Evolutionary conservation across 768 basidiomycete species (phyloP), one percentile per base, ranked within the genome.

Genomic region (Russula sp.): DNA sequence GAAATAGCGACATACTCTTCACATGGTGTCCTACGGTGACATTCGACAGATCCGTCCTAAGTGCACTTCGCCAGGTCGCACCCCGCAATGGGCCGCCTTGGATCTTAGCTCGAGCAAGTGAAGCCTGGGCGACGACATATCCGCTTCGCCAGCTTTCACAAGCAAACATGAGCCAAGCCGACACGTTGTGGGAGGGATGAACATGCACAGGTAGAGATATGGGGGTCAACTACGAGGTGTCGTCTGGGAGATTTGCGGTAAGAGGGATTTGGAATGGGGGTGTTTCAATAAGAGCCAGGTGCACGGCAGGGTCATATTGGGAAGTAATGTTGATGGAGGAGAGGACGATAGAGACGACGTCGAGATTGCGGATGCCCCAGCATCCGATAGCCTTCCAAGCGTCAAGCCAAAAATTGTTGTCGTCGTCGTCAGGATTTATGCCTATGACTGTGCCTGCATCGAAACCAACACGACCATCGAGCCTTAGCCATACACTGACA

Each of bases 341-440:
- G 57, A 86, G 73, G 58, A 79, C 74, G 47, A 87, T 78, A 5
- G 88, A 79, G 13, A 88, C 81, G 14, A 73, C 76, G 64, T 82
- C 81, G 57, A 92, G 68, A 13, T 71, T 73, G 39, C 77, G 77
- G 35, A 91, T 79, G 6, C 87, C 82, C 80, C 87, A 85, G 39
- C 87, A 78, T 3, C 88, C 89, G 18, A 90, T 61, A 2, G 80
- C 75, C 73, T 87, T 90, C 85, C 85, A 87, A 35, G 83, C 62
- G 50, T 73, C 73, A n/a, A 70, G 65, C 51, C 84, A 62, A 6
- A 83, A 44, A 35, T 76, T 75, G 27, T 27, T 27, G 59, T 88
- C 79, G 8, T 77, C 74, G 9, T 73, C 68, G 34, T 76, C 74
- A 11, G 74, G 74, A 58, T 82, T 82, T 13, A 88, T 79, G 0